These are phyloP conservation scores for Pichia eremophila DNA, from an alignment of 805 yeast species.

Conservation along the genomic window DNA sequence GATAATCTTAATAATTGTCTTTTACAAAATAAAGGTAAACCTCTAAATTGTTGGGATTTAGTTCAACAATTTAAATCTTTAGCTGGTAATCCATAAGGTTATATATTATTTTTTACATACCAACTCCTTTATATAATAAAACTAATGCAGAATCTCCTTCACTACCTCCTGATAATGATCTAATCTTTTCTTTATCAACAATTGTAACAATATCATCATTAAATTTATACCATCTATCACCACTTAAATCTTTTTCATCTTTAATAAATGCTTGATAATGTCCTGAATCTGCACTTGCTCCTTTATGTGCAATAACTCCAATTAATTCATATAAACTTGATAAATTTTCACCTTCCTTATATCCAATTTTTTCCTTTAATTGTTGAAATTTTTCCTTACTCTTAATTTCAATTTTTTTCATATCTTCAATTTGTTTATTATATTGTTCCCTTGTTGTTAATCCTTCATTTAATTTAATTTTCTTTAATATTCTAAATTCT, in stretches of 20 bases:
- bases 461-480: constrained; percentile 35
- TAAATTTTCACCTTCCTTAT: constrained; percentile 64
- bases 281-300: constrained; percentile 94
- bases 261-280: constrained; percentile 88
- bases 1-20: constrained; percentile 48
- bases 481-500: constrained; percentile 62
- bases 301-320: constrained; percentile 86
- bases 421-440: constrained; percentile 43
- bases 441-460: constrained; percentile 46
- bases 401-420: constrained; percentile 37
- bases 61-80: constrained; percentile 58
- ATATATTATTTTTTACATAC: constrained; percentile 30
- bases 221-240: constrained; percentile 86
- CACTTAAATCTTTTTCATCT: constrained; percentile 54
- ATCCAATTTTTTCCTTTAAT: constrained; percentile 31
- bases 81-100: constrained; percentile 23
- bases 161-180: constrained; percentile 90
- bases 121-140: constrained; percentile 75
- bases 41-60: constrained; percentile 77
- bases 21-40: constrained; percentile 49
- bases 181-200: constrained; percentile 76
- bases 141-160: constrained; percentile 94
- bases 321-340: constrained; percentile 77
- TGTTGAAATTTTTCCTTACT: constrained; percentile 38
- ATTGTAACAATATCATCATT: constrained; percentile 82